Evolutionary conservation across 2,329 filamentous ascomycete species (phyloP), one percentile per base, ranked within the genome.

Genomic region (Aspergillus pseudotamarii): DNA sequence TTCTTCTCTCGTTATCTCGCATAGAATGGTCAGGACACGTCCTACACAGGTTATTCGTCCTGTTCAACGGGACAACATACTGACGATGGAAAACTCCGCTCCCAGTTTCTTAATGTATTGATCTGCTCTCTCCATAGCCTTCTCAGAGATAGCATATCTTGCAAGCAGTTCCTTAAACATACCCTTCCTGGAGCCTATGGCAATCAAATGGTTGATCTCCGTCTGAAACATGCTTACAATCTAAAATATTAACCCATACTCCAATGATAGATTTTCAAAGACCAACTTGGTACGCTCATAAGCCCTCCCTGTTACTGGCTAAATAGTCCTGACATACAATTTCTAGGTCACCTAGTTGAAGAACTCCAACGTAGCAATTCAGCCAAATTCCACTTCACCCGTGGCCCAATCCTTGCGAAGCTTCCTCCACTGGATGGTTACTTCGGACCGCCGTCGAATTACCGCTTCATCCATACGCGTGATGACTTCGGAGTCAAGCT

Each of bases 71-170:
- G 19, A 11, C 11, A 36, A 21, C 51, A n/a, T 36, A 54, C 51
- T 4, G 51, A 54, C 14, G 21, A 54, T 54, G 5, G 32, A 54
- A 36, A 38, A 54, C n/a, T 36, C 30, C 1, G 51, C 51, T 12
- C 51, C 51, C 1, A 54, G 32, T 5, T 6, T 12, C 16, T 36
- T 28, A 9, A 59, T 48, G 19, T 26, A 53, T 3, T 26, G n/a
- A 28, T 53, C 57, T 19, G 50, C 46, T 4, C n/a, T 30, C n/a
- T 30, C 26, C 26, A 59, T 61, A 1, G 69, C 64, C 19, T 62
- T 54, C n/a, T 60, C 55, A 43, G 72, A 73, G 3, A 71, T 57
- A 1, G 66, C 59, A 50, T 72, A 71, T 2, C 62, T 38, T 56
- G n/a, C 5, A 21, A 75, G 19, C 9, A 68, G 60, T 38, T 66